phyloP scores from a whole-genome alignment of 2,329 filamentous ascomycete species.

The Alternaria hordeiaustralica region DNA sequence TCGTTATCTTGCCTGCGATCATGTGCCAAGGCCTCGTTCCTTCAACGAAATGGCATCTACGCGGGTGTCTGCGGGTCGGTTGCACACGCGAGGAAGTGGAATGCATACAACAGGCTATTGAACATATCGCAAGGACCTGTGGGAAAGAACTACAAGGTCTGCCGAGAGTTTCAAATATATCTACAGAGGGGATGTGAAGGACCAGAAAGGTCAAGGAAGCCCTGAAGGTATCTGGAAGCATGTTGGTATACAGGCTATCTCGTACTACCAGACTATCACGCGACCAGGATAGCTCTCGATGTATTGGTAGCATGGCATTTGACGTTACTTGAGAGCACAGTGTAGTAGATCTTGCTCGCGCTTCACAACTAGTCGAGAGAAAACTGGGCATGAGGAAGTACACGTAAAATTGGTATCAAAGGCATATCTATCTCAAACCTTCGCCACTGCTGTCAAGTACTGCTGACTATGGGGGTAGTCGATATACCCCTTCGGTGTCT shows the following conservation, averaged over 20 bases:
- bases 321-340: background rate
- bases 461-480: conserved; percentile 19
- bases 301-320: background rate
- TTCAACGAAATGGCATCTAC: background rate
- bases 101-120: background rate
- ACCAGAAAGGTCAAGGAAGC: background rate
- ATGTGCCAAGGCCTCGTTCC: background rate
- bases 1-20: background rate
- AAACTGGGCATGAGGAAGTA: background rate
- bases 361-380: background rate
- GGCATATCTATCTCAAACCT: background rate
- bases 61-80: background rate
- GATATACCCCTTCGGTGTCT: conserved; percentile 18
- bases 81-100: background rate
- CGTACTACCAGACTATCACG: background rate
- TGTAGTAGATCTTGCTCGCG: background rate
- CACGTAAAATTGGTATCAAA: background rate
- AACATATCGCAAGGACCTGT: background rate
- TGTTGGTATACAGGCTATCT: background rate
- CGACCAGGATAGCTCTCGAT: background rate
- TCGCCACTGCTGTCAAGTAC: conserved; percentile 3
- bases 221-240: background rate
- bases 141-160: background rate
- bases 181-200: background rate
- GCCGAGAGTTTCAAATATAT: background rate